Base-by-base conservation (phyloP, 1,284 basidiomycete genomes). In the Hypsizygus ulmarius region DNA sequence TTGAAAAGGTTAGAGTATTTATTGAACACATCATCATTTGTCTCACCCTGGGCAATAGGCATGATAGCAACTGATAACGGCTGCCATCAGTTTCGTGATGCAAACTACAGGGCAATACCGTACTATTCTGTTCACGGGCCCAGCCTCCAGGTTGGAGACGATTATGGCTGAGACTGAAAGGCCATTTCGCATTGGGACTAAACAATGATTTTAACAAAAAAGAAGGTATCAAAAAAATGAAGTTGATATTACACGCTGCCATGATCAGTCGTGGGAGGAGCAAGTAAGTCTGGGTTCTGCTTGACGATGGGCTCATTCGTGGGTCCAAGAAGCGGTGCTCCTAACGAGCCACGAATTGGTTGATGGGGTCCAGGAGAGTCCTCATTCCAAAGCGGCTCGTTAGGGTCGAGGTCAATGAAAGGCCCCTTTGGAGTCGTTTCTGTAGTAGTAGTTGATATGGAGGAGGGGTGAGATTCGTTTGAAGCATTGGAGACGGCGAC, bases 111-210 rank as follows among this genome's bases (percentile, higher is more conserved):
- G n/a, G 18, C 39, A 33, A 36, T 9, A 6, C n/a, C 71, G 36
- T 52, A 81, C 82, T 59, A 52, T 85, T 87, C 64, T 87, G 74
- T 56, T 86, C 77, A 45, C 84, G 75, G 30, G 84, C 82, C 86
- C 86, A 90, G 0, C 87, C 87, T 16, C 86, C 86, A 0, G 78
- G 78, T 50, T 82, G 79, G 15, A 90, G 63, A 19, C 84, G 78
- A 57, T 84, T 87, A 62, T 83, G 81, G 49, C 82, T 85, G 48
- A 87, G 62, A 49, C 71, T 69, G 64, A 87, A 86, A 0, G 85
- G 78, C 86, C 86, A 88, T 62, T 87, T 87, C 9, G 81, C 78
- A 55, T 84, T 84, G 5, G 59, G 50, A 9, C 81, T 82, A 55
- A 28, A 33, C 38, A 38, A 16, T 29, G 16, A 18, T 18, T 21